Evolutionary conservation across 2,329 filamentous ascomycete species (phyloP).

Genomic region (Sporothrix protearum): DNA sequence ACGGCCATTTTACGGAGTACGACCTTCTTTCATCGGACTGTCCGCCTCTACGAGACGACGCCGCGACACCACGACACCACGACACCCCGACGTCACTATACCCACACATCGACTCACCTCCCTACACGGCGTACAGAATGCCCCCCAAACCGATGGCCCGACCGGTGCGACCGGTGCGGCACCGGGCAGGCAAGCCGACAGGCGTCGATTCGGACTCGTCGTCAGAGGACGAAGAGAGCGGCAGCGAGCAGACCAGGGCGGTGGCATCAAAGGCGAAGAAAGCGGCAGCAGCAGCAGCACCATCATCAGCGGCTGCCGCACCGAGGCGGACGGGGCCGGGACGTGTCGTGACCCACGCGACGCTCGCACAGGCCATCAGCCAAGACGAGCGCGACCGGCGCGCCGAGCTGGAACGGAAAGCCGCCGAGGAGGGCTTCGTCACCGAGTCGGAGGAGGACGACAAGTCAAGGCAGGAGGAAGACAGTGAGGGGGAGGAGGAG

Average conservation of each 20-base stretch:
- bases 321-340: slow-evolving; percentile 56
- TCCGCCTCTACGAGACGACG: not conserved
- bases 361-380: slow-evolving; percentile 24
- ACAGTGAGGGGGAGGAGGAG: slow-evolving; percentile 37
- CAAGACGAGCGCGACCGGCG: slow-evolving; percentile 44
- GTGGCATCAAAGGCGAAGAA: slow-evolving; percentile 32
- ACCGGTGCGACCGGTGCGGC: slow-evolving; percentile 72
- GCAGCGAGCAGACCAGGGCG: slow-evolving; percentile 45
- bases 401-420: slow-evolving; percentile 46
- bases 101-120: not conserved
- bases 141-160: slow-evolving; percentile 92
- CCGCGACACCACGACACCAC: not conserved
- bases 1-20: not conserved
- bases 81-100: not conserved
- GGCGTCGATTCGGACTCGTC: slow-evolving; percentile 49
- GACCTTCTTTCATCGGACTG: not conserved
- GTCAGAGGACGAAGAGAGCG: slow-evolving; percentile 47
- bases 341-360: slow-evolving; percentile 44
- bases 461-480: slow-evolving; percentile 31
- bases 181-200: slow-evolving; percentile 77
- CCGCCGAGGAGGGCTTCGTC: slow-evolving; percentile 60
- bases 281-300: slow-evolving; percentile 27
- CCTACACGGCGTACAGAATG: no score
- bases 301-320: slow-evolving; percentile 34
- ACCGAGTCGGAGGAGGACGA: slow-evolving; percentile 52